These are phyloP conservation scores for Pseudognaphalium luteoalbum DNA, from an alignment of 129 eudicot genomes.

Conservation along the genomic window DNA sequence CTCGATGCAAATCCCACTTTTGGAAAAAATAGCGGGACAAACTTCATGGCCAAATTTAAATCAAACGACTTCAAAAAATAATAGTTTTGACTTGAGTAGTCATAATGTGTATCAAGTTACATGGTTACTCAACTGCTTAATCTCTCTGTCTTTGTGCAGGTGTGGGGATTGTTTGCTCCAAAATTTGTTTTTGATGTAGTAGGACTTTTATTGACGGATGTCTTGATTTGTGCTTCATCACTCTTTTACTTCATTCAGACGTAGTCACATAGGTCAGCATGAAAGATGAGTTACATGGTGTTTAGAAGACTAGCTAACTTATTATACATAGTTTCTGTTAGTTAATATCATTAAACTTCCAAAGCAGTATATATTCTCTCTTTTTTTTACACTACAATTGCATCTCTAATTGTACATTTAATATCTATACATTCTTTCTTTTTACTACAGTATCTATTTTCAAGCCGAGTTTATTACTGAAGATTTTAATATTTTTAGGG, in stretches of 20 bases:
- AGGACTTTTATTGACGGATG: slow-evolving; percentile 77
- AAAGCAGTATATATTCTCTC: neutral
- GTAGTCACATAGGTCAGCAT: slow-evolving; percentile 13
- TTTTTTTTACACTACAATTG: neutral
- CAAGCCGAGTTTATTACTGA: neutral
- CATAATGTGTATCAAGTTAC: neutral
- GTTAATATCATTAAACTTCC: neutral
- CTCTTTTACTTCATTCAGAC: slow-evolving; percentile 48
- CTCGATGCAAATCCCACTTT: neutral
- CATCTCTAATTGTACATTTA: neutral
- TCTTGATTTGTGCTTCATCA: slow-evolving; percentile 59
- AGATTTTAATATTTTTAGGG: neutral
- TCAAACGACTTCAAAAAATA: neutral
- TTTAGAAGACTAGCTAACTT: neutral
- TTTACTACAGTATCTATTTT: neutral
- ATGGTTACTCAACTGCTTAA: neutral
- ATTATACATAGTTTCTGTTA: neutral
- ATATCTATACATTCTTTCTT: neutral
- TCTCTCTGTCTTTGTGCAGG: slow-evolving; percentile 45
- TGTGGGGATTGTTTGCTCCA: slow-evolving; percentile 98
- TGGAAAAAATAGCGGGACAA: neutral
- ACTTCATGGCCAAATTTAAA: neutral
- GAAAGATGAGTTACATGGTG: neutral
- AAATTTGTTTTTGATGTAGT: slow-evolving; percentile 87
- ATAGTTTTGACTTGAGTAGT: slow-evolving; percentile 1